Conservation (phyloP, 176 grass and related monocot species). For the Oryza australiensis region DNA sequence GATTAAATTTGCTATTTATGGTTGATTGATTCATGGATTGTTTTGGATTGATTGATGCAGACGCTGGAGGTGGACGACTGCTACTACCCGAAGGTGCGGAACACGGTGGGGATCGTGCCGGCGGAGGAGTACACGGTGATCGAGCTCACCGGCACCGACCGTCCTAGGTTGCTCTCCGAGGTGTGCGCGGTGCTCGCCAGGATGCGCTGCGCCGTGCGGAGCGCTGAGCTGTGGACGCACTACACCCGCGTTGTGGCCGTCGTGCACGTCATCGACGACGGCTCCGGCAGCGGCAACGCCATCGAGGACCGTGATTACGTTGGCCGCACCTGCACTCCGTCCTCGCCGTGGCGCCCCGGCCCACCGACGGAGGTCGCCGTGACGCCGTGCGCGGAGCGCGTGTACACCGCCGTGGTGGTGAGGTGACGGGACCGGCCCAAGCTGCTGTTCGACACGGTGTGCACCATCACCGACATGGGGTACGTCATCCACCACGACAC, state of each 20-base stretch:
- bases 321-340: not conserved
- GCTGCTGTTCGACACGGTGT: slow-evolving; percentile 89
- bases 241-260: slow-evolving; percentile 73
- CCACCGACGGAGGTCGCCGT: slow-evolving; percentile 56
- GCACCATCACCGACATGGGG: slow-evolving; percentile 89
- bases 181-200: slow-evolving; percentile 71
- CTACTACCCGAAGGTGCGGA: slow-evolving; percentile 55
- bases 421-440: slow-evolving; percentile 71
- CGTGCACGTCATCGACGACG: slow-evolving; percentile 59
- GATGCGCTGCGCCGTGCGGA: slow-evolving; percentile 53
- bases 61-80: slow-evolving; percentile 71
- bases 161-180: slow-evolving; percentile 79
- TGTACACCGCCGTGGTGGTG: slow-evolving; percentile 70
- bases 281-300: slow-evolving; percentile 10
- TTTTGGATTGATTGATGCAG: slow-evolving; percentile 18
- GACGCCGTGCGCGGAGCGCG: slow-evolving; percentile 60
- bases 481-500: slow-evolving; percentile 84
- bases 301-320: slow-evolving; percentile 45
- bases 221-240: slow-evolving; percentile 89
- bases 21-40: not conserved
- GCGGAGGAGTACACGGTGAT: slow-evolving; percentile 67
- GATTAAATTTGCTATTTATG: not conserved
- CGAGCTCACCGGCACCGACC: slow-evolving; percentile 74
- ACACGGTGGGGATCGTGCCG: slow-evolving; percentile 61
- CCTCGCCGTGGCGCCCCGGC: not conserved